These are phyloP conservation scores for Sclerotinia trifoliorum DNA, from an alignment of 2,329 filamentous ascomycete genomes.

Conservation along the genomic window DNA sequence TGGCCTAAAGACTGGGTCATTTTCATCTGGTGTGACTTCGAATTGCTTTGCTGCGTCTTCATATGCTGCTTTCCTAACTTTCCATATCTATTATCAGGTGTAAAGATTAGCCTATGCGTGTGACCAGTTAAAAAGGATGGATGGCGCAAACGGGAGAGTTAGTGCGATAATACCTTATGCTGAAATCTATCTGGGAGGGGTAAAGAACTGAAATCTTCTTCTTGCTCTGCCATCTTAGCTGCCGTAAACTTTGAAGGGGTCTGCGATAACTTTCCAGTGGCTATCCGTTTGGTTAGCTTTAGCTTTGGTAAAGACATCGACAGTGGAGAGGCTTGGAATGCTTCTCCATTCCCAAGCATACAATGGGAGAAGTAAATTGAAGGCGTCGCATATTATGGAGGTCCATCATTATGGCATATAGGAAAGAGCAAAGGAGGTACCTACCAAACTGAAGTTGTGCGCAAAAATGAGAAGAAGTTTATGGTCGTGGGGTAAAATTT, in stretches of 20 bases:
- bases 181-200: constrained; percentile 76
- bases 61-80: constrained; percentile 92
- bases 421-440: constrained; percentile 17
- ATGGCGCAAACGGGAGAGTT: background rate
- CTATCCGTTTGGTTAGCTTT: constrained; percentile 34
- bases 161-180: constrained; percentile 63
- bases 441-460: constrained; percentile 17
- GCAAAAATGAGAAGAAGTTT: constrained; percentile 18
- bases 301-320: constrained; percentile 31
- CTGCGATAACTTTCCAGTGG: constrained; percentile 27
- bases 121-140: background rate
- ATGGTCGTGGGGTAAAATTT: constrained; percentile 20
- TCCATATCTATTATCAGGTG: constrained; percentile 68
- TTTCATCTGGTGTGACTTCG: constrained; percentile 78
- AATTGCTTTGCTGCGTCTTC: constrained; percentile 90
- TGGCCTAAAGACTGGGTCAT: constrained; percentile 79
- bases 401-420: background rate
- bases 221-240: constrained; percentile 69
- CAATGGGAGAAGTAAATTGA: constrained; percentile 26
- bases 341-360: constrained; percentile 28
- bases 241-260: constrained; percentile 23
- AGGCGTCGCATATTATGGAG: constrained; percentile 8
- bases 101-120: constrained; percentile 32
- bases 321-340: constrained; percentile 21
- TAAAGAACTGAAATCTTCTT: constrained; percentile 79